A percentile compares a stretch with the other conserved stretches of the same genome.
These are phyloP conservation scores for Climacium dendroides DNA, from an alignment of 225 moss, liverwort and hornwort genomes.

Conservation along the genomic window DNA sequence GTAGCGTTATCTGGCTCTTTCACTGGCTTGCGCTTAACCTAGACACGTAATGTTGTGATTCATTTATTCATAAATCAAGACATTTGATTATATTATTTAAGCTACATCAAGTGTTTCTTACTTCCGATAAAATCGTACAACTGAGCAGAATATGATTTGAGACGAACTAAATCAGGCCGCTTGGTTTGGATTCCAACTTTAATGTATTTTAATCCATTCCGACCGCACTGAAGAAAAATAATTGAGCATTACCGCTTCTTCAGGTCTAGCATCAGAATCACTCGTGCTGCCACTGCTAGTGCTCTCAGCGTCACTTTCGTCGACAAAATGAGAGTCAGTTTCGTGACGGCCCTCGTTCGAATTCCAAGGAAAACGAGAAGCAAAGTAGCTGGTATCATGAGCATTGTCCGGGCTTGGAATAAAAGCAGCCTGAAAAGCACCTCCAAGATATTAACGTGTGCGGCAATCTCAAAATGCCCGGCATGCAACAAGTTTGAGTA, in stretches of 20 bases:
- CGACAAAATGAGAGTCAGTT: slow-evolving; percentile 48
- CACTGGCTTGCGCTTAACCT: slow-evolving; percentile 39
- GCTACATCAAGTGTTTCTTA: background rate
- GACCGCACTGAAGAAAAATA: background rate
- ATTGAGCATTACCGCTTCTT: slow-evolving; percentile 59
- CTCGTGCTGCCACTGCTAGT: slow-evolving; percentile 82
- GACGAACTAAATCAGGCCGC: background rate
- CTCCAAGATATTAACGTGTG: background rate
- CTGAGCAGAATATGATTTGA: background rate
- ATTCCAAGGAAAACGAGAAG: slow-evolving; percentile 77
- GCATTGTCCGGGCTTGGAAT: slow-evolving; percentile 92
- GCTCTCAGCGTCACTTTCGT: slow-evolving; percentile 67
- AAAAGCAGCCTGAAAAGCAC: slow-evolving; percentile 68
- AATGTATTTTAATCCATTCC: background rate
- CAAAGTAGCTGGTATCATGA: slow-evolving; percentile 90
- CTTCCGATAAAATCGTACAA: background rate
- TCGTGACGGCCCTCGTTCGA: slow-evolving; percentile 49
- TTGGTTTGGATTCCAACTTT: background rate
- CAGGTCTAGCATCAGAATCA: slow-evolving; percentile 67
- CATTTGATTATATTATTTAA: background rate
- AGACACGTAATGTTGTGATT: slow-evolving; percentile 15
- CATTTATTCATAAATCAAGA: background rate
- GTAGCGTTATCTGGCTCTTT: slow-evolving; percentile 10
- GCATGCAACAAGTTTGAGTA: background rate
- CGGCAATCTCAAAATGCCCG: background rate